Evolutionary conservation across 345 rosid species (phyloP), one percentile per base, ranked within the genome.

Genomic region (Dipteronia dyeriana): DNA sequence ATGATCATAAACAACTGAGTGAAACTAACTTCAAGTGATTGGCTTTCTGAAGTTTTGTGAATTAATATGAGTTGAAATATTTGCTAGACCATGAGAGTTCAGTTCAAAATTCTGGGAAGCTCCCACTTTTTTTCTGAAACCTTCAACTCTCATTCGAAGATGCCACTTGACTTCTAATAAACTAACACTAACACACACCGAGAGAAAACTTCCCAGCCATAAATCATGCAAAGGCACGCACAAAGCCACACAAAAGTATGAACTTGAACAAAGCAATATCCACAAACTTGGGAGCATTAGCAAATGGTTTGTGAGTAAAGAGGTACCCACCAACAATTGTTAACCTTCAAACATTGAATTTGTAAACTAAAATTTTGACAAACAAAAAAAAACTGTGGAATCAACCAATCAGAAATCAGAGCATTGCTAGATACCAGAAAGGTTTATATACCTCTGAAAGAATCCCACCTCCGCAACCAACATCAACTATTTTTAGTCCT

Each of bases 381-480:
- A 22, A 10, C 26, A 16, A 39, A 66, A 38, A 66, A 66, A 66
- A 38, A 51, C n/a, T 65, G 19, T 45, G 12, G 57, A 29, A 26
- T 19, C 68, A 54, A 68, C 23, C 22, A 53, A 3, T 49, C 3
- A 7, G 68, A 63, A 39, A 9, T 57, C 20, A 25, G 31, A 43
- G 2, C 20, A 53, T 13, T 41, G 34, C 13, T 38, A 66, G 54
- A 62, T 60, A 9, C 25, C 43, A 25, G 12, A 63, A 51, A 2
- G 8, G 53, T 43, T 20, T 64, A 26, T 9, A 62, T 84, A 94
- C 99, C 97, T 96, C 99, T 3, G 97, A 91, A 68, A 96, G 97
- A 73, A 96, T 87, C 74, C 98, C 99, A 9, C 99, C 99, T 7
- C 98, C 98, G 63, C 98, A 96, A 59, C 98, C 99, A 23, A 96